These are phyloP conservation scores for Colletotrichum sp. DNA, from an alignment of 2,329 filamentous ascomycete species.

Conservation along the genomic window DNA sequence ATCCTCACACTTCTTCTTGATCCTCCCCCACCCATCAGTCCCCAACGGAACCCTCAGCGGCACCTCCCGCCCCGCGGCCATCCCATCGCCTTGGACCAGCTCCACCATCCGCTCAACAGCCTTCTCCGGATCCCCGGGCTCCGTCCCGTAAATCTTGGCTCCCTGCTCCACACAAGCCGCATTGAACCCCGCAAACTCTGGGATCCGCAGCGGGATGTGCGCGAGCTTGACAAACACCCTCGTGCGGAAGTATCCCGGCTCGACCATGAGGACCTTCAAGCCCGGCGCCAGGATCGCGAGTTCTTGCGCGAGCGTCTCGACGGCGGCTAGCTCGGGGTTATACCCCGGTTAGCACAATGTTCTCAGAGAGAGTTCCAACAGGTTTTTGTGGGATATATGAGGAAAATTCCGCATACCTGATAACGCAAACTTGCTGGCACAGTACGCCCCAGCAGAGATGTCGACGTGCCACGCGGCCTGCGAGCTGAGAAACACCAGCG, in stretches of 20 bases:
- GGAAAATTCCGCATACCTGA: slow-evolving; percentile 26
- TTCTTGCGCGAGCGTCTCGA: slow-evolving; percentile 36
- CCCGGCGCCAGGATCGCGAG: slow-evolving; percentile 28
- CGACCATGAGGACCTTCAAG: slow-evolving; percentile 41
- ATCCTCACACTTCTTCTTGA: slow-evolving; percentile 55
- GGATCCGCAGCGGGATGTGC: not conserved
- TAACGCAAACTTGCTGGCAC: slow-evolving; percentile 34
- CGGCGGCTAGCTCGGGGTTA: slow-evolving; percentile 23
- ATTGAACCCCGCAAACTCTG: not conserved
- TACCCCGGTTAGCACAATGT: not conserved
- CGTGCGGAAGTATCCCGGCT: slow-evolving; percentile 53
- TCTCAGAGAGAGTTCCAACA: not conserved
- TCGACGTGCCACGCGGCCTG: slow-evolving; percentile 37
- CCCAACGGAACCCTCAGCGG: slow-evolving; percentile 59
- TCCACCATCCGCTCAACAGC: slow-evolving; percentile 58
- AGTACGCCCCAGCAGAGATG: slow-evolving; percentile 34
- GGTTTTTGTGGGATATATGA: not conserved
- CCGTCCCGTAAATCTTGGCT: not conserved
- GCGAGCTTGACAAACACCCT: slow-evolving; percentile 8
- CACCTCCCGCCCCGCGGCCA: slow-evolving; percentile 30
- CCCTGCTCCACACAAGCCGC: not conserved
- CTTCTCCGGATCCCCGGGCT: slow-evolving; percentile 56
- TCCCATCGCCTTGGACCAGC: slow-evolving; percentile 51
- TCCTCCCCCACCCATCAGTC: slow-evolving; percentile 53
- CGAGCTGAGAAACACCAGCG: slow-evolving; percentile 39